Conservation (phyloP, 129 eudicot species). For the sunflower (Helianthus annuus) region DNA sequence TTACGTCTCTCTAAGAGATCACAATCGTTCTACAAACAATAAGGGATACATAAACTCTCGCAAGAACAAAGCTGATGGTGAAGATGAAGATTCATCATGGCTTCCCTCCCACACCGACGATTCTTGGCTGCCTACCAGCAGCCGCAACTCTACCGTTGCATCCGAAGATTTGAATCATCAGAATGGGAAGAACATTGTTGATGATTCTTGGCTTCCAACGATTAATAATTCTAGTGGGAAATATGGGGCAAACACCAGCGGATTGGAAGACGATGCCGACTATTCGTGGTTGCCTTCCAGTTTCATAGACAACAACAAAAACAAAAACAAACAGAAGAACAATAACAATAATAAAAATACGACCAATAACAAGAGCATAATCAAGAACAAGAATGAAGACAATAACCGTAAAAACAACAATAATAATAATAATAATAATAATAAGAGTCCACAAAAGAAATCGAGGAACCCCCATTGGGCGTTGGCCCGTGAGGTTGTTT, state of each 20-base stretch:
- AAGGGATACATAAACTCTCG: constrained; percentile 25
- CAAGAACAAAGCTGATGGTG: constrained; percentile 16
- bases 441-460: constrained; percentile 14
- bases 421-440: background rate
- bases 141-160: background rate
- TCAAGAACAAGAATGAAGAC: background rate
- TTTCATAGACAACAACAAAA: constrained; percentile 12
- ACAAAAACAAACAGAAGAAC: constrained; percentile 18
- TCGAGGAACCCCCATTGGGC: constrained; percentile 37
- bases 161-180: background rate
- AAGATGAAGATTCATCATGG: constrained; percentile 28
- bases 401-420: background rate
- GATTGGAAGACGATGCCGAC: constrained; percentile 22
- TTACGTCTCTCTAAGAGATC: constrained; percentile 20
- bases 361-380: background rate
- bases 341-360: background rate
- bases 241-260: background rate
- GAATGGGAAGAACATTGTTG: constrained; percentile 9
- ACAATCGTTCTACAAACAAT: constrained; percentile 23
- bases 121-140: constrained; percentile 28
- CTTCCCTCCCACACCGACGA: constrained; percentile 23
- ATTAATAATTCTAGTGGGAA: constrained; percentile 3
- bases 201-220: constrained; percentile 35
- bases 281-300: constrained; percentile 36
- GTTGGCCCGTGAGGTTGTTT: constrained; percentile 38